Conservation (phyloP, 2,329 filamentous ascomycete genomes). For the Xylariaceae sp. region DNA sequence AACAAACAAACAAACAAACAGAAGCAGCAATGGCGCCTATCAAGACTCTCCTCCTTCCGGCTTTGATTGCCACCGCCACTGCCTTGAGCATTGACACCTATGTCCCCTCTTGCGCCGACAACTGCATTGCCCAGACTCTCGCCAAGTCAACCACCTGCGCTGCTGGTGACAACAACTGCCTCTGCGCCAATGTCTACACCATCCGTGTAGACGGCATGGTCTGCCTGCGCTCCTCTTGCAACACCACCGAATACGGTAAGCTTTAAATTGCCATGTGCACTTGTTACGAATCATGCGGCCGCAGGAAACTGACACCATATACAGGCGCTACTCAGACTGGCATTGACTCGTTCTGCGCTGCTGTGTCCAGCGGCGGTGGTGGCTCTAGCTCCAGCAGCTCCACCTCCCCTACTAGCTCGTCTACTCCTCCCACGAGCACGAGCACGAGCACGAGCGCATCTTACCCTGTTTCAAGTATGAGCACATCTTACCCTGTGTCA, state of each 20-base stretch:
- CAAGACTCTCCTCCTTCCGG: conserved; percentile 22
- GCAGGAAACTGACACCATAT: conserved; percentile 1
- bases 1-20: too few species aligned
- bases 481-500: too few species aligned
- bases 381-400: conserved; percentile 5
- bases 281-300: background rate
- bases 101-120: conserved; percentile 24
- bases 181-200: conserved; percentile 26
- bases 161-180: conserved; percentile 24
- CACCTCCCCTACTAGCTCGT: conserved; percentile 7
- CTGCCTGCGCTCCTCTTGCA: conserved; percentile 26
- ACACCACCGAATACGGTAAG: conserved; percentile 27
- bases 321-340: conserved; percentile 26
- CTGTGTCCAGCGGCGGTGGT: conserved; percentile 13
- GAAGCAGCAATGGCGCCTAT: conserved; percentile 25
- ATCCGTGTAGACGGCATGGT: conserved; percentile 28
- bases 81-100: conserved; percentile 27
- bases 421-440: conserved; percentile 11
- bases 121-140: conserved; percentile 23
- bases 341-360: conserved; percentile 26
- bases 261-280: background rate
- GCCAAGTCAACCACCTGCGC: conserved; percentile 25
- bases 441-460: conserved; percentile 13
- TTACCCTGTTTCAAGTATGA: too few species aligned
- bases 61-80: conserved; percentile 21